Base-by-base conservation (phyloP, 1,284 basidiomycete genomes). In the Grifola frondosa region DNA sequence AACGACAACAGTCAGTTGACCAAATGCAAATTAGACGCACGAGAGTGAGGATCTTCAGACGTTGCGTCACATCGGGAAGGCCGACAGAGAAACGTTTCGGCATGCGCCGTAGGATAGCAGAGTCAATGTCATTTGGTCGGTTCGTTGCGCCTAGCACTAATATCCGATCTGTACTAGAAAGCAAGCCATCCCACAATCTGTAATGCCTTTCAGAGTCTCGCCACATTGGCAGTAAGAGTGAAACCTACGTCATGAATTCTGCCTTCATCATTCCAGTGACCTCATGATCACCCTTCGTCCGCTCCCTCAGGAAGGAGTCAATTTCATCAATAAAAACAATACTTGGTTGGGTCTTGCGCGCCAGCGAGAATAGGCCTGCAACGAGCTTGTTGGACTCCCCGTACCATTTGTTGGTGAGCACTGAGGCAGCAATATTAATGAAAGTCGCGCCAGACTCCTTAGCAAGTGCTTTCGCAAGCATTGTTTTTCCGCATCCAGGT, bases 181-280 rank as follows among this genome's bases (percentile, higher is more conserved):
- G 80, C n/a, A 99, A 73, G 4, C 97, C 97, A 63, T 99, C 97
- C 97, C 97, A 99, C 26, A 97, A 73, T 3, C 92, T 94, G 57
- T 8, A 21, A 26, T 23, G 10, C 25, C 16, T 6, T 15, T 23
- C 16, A 34, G 24, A 43, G n/a, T 26, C n/a, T 24, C 19, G 32
- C 30, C 5, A 29, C 40, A 41, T 37, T 10, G 35, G 24, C 7
- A 17, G n/a, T 15, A 20, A 21, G 15, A 10, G 15, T 37, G 35
- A 6, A 10, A 71, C 89, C 57, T 67, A 92, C 84, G 93, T 97
- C 95, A 99, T 97, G 64, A 99, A 99, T 63, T 99, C 96, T 2
- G 96, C 96, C 71, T 99, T 99, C 84, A 99, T 97, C 94, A 98
- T 98, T 5, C 88, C 92, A 20, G 94, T 98, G 34, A 95, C 96